Conservation (phyloP, 2,329 filamentous ascomycete species). For the Pyrenochaeta sp. region DNA sequence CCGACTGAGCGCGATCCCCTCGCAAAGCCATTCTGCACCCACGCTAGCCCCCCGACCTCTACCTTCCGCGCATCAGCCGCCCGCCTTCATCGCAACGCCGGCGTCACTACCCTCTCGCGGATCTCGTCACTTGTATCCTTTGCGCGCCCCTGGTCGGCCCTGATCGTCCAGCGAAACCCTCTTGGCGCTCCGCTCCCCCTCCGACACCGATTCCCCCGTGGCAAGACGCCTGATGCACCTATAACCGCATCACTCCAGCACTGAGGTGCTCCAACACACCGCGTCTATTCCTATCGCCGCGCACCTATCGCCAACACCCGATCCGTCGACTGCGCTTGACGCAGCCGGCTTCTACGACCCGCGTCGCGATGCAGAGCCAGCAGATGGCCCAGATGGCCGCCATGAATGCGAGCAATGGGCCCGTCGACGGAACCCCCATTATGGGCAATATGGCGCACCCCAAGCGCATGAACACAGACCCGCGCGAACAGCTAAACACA, state of each 20-base stretch:
- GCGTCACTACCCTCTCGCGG: conserved; percentile 9
- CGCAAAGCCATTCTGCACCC: conserved; percentile 18
- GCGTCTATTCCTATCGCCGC: conserved; percentile 20
- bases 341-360: conserved; percentile 17
- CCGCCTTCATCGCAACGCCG: conserved; percentile 21
- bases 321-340: conserved; percentile 29
- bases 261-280: conserved; percentile 34
- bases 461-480: conserved; percentile 39
- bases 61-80: conserved; percentile 27
- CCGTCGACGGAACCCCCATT: conserved; percentile 71
- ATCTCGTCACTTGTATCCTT: background rate
- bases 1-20: conserved; percentile 5
- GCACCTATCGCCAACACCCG: conserved; percentile 20
- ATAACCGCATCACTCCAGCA: conserved; percentile 33
- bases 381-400: conserved; percentile 71
- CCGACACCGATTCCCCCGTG: conserved; percentile 25
- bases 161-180: conserved; percentile 18
- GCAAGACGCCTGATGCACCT: conserved; percentile 44
- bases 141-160: conserved; percentile 7
- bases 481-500: conserved; percentile 73
- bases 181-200: conserved; percentile 25
- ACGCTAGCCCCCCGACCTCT: conserved; percentile 1
- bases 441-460: conserved; percentile 66
- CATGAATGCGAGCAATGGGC: conserved; percentile 69
- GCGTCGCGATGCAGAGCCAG: conserved; percentile 52